These are phyloP conservation scores for Cryphonectria parasitica DNA, from an alignment of 2,329 filamentous ascomycete species.

Conservation along the genomic window DNA sequence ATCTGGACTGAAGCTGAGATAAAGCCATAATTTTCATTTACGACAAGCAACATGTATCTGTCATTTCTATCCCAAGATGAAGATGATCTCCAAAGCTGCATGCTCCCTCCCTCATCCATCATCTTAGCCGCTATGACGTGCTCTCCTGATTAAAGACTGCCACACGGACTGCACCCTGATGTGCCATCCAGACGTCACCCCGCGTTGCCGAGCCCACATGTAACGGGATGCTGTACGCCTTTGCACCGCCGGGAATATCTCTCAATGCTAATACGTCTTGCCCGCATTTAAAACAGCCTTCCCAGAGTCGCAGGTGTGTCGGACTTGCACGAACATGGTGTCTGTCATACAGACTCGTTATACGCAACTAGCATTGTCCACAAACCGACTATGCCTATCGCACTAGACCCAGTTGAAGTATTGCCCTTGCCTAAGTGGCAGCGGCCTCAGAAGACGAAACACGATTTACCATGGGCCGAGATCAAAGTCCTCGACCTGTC, in stretches of 20 bases:
- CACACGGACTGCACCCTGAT: slow-evolving; percentile 1
- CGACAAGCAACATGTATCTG: neutral
- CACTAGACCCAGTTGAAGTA: slow-evolving; percentile 22
- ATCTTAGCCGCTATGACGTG: slow-evolving; percentile 29
- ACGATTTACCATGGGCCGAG: slow-evolving; percentile 50
- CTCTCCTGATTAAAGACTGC: slow-evolving; percentile 16
- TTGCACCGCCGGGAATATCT: neutral
- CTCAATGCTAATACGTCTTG: neutral
- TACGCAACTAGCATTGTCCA: neutral
- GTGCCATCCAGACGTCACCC: slow-evolving; percentile 8
- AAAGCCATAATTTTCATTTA: neutral
- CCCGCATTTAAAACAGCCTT: neutral
- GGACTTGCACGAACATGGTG: neutral
- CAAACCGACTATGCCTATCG: slow-evolving; percentile 18
- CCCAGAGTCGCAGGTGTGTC: slow-evolving; percentile 2
- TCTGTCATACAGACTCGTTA: too few species aligned
- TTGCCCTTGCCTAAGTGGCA: slow-evolving; percentile 35
- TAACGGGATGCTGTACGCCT: neutral
- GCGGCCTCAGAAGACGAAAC: slow-evolving; percentile 36
- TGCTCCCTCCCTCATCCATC: slow-evolving; percentile 23
- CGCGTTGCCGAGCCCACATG: neutral
- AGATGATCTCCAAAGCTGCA: neutral
- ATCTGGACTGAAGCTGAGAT: neutral
- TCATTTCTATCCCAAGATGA: neutral
- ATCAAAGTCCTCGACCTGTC: slow-evolving; percentile 57